These are phyloP conservation scores for Silene noctiflora DNA, from an alignment of 179 eudicot species.

Conservation along the genomic window DNA sequence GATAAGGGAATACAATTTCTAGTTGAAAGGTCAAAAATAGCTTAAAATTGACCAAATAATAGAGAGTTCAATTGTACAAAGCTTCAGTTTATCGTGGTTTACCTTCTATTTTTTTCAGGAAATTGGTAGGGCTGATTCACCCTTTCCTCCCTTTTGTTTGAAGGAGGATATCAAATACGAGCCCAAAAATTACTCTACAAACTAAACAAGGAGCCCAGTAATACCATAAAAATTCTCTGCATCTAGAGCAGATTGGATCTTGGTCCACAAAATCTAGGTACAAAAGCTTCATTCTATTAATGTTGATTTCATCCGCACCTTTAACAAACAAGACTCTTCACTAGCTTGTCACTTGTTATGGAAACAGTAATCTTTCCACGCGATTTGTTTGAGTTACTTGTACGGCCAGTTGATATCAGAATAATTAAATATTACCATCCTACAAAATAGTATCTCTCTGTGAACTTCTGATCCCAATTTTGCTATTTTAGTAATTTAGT, in stretches of 20 bases:
- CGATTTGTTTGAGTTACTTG: neutral
- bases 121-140: neutral
- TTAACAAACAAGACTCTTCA: neutral
- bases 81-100: neutral
- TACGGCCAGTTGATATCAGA: neutral
- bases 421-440: slow-evolving; percentile 1
- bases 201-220: neutral
- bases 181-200: no score
- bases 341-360: neutral
- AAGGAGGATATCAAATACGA: no score
- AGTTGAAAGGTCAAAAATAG: neutral
- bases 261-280: neutral
- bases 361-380: neutral
- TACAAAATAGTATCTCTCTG: neutral
- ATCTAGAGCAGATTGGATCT: neutral
- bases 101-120: neutral
- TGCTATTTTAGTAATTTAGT: neutral
- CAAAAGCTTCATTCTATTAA: neutral
- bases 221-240: neutral
- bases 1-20: slow-evolving; percentile 2
- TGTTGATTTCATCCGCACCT: neutral
- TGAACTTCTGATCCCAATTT: neutral
- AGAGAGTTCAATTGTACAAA: neutral
- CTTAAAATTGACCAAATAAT: neutral
- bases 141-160: no score